Conservation (phyloP, 306 rosid genomes). For the Inga laurina region DNA sequence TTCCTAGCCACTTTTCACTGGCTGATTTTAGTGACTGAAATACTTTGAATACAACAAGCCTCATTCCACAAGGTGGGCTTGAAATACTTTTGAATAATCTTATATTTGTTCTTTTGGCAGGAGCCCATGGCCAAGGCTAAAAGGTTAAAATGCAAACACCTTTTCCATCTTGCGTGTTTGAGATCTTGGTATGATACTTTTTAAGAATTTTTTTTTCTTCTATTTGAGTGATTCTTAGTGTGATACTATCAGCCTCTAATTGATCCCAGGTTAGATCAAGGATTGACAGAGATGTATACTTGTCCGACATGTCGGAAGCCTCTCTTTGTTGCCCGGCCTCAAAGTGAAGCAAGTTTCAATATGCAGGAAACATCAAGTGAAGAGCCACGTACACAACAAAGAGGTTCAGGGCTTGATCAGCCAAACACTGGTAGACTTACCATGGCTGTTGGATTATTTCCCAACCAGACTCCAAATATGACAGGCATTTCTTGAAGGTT, state of each 20-base stretch:
- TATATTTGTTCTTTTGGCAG: conserved; percentile 45
- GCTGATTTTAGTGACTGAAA: conserved; percentile 32
- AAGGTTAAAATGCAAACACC: conserved; percentile 88
- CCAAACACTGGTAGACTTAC: conserved; percentile 60
- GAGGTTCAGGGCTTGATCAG: conserved; percentile 78
- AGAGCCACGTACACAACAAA: conserved; percentile 86
- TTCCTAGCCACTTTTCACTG: conserved; percentile 7
- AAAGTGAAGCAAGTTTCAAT: conserved; percentile 59
- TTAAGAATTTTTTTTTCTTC: conserved; percentile 17
- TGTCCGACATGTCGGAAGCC: conserved; percentile 99
- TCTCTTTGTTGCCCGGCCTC: conserved; percentile 64
- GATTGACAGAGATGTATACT: conserved; percentile 80
- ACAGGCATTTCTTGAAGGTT: conserved; percentile 94
- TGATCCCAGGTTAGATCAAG: conserved; percentile 95
- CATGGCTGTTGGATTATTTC: conserved; percentile 68
- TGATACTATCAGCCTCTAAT: conserved; percentile 32
- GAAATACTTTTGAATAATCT: conserved; percentile 34
- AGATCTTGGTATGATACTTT: conserved; percentile 86
- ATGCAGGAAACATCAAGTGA: conserved; percentile 57
- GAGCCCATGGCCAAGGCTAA: conserved; percentile 99
- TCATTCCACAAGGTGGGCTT: background rate
- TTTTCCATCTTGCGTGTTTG: conserved; percentile 96
- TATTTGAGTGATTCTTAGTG: conserved; percentile 24
- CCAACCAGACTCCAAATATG: conserved; percentile 64
- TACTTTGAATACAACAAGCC: background rate